Evolutionary conservation across 129 eudicot genomes (phyloP).

Genomic region (Pseudognaphalium luteoalbum): DNA sequence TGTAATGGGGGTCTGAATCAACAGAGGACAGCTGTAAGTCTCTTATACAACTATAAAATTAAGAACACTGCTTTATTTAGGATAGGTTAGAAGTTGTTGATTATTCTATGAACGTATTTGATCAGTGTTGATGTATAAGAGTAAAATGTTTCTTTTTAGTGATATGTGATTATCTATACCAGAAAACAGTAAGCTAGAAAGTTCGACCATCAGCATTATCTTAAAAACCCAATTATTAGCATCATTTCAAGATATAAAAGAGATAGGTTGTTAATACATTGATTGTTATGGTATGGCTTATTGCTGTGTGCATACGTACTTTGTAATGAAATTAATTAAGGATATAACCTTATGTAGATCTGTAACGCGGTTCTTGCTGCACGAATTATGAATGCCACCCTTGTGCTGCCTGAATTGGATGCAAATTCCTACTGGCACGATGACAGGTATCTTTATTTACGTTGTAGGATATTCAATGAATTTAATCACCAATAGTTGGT

Average conservation of each 20-base stretch:
- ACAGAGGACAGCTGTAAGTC: conserved; percentile 89
- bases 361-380: conserved; percentile 99
- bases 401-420: conserved; percentile 95
- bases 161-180: neutral
- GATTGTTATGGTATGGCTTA: neutral
- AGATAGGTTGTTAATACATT: neutral
- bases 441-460: conserved; percentile 57
- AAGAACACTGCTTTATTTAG: neutral
- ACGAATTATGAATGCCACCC: conserved; percentile 95
- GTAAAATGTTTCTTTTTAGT: neutral
- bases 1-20: conserved; percentile 98
- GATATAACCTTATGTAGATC: conserved; percentile 48
- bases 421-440: conserved; percentile 97
- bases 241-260: neutral
- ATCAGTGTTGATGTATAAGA: conserved; percentile 9
- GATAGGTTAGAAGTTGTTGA: neutral
- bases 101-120: conserved; percentile 5
- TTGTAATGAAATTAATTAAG: neutral
- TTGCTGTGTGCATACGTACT: neutral
- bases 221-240: conserved; percentile 12
- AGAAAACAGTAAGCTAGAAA: neutral
- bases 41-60: conserved; percentile 17
- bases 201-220: neutral
- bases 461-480: neutral
- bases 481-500: neutral